Evolutionary conservation across 768 basidiomycete species (phyloP), one percentile per base, ranked within the genome.

Genomic region (Hygrocybe coccinea): DNA sequence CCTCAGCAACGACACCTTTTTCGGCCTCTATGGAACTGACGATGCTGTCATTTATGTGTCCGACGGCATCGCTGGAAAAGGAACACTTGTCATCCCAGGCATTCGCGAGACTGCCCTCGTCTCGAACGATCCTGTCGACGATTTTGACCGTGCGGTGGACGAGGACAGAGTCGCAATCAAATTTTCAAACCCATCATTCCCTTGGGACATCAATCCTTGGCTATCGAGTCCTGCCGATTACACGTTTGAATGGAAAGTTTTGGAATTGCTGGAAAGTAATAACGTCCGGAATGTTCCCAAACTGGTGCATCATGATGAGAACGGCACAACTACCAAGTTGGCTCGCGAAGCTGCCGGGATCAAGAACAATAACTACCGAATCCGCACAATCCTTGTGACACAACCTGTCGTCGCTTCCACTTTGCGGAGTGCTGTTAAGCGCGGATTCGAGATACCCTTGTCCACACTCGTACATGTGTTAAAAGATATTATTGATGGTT

Each of bases 401-500:
- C 54, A 55, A n/a, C 54, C 54, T 33, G 45, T 55, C 39, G 54
- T 29, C n/a, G 6, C 11, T 7, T 7, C 36, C 22, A 55, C 54
- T 12, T 45, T 48, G 14, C 36, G 22, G 14, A 48, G 14, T 49
- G 24, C 33, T 8, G n/a, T 25, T 5, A 33, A 47, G 17, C 44
- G 7, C 9, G 45, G 19, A 46, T 37, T 54, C 17, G 6, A 14
- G 25, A 15, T 44, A 15, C n/a, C n/a, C n/a, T n/a, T n/a, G n/a
- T n/a, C n/a, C n/a, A n/a, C n/a, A n/a, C 44, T 54, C 10, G 52
- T 44, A 34, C 50, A 52, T 14, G 52, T 54, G 52, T 4, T 54
- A 22, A 54, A 54, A 21, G 52, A 54, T 54, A 39, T 54, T 19
- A 54, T 44, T 45, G 41, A 54, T 44, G 52, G 52, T 54, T 46